phyloP scores from a whole-genome alignment of 306 rosid genomes.

The Malus fusca region DNA sequence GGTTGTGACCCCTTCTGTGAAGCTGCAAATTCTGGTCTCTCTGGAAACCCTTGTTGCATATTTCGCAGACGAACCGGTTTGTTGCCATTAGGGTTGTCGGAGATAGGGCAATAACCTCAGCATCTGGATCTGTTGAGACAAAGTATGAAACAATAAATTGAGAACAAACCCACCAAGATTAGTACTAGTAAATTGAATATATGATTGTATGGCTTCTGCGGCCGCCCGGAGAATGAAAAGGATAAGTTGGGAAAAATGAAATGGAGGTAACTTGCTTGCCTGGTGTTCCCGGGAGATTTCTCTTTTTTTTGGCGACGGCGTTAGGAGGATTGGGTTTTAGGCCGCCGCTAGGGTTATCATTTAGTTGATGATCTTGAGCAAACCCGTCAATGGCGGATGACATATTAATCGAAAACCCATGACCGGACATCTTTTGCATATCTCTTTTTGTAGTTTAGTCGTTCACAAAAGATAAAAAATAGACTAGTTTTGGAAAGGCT shows the following conservation, averaged over 20 bases:
- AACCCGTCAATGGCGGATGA: slow-evolving; percentile 45
- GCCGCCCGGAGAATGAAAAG: no score
- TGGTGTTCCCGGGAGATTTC: slow-evolving; percentile 94
- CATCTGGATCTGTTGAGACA: slow-evolving; percentile 73
- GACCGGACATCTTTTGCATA: slow-evolving; percentile 39
- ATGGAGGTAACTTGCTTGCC: slow-evolving; percentile 25
- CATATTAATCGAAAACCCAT: slow-evolving; percentile 46
- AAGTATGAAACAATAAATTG: background rate
- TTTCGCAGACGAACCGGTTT: slow-evolving; percentile 80
- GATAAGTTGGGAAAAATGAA: background rate
- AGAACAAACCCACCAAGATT: background rate
- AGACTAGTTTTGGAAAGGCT: slow-evolving; percentile 35
- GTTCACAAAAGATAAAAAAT: slow-evolving; percentile 14
- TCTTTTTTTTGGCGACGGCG: slow-evolving; percentile 56
- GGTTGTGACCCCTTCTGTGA: slow-evolving; percentile 85
- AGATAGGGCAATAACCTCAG: slow-evolving; percentile 82
- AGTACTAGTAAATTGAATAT: background rate
- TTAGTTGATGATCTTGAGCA: slow-evolving; percentile 51
- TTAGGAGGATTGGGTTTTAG: slow-evolving; percentile 53
- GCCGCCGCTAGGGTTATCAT: slow-evolving; percentile 29
- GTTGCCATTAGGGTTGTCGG: slow-evolving; percentile 95
- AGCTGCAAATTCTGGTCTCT: slow-evolving; percentile 96
- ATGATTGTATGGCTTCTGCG: background rate
- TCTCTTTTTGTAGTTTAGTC: slow-evolving; percentile 2
- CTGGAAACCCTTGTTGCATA: slow-evolving; percentile 96